Evolutionary conservation across 306 rosid genomes (phyloP).

Genomic region (Rubus idaeus): DNA sequence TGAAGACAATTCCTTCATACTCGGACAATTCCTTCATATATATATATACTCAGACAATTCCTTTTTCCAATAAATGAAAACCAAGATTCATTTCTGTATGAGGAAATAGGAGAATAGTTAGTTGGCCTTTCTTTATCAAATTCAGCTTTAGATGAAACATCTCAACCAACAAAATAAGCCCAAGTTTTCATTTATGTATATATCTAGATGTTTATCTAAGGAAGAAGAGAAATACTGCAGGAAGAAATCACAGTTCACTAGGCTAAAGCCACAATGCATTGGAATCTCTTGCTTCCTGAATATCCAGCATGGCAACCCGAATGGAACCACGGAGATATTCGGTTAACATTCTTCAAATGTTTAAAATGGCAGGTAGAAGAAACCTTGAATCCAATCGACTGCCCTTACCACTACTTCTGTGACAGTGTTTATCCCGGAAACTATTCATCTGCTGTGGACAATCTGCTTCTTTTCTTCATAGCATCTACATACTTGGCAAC

Average conservation of each 20-base stretch:
- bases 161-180: slow-evolving; percentile 48
- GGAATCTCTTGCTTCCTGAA: slow-evolving; percentile 42
- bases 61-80: not conserved
- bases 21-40: not conserved
- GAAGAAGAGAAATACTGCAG: not conserved
- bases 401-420: slow-evolving; percentile 89
- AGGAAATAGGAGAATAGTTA: slow-evolving; percentile 30
- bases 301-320: slow-evolving; percentile 47
- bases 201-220: not conserved
- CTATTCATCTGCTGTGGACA: slow-evolving; percentile 55
- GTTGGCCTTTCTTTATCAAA: slow-evolving; percentile 69
- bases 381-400: slow-evolving; percentile 60
- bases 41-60: not conserved
- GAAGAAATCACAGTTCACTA: slow-evolving; percentile 12
- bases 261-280: slow-evolving; percentile 37
- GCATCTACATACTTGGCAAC: slow-evolving; percentile 59
- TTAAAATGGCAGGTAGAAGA: slow-evolving; percentile 92
- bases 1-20: not conserved
- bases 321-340: slow-evolving; percentile 43
- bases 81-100: slow-evolving; percentile 10
- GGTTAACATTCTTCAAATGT: slow-evolving; percentile 72
- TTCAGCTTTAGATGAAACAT: slow-evolving; percentile 44
- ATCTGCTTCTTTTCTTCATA: slow-evolving; percentile 50
- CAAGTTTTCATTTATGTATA: slow-evolving; percentile 24
- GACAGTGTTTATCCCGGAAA: slow-evolving; percentile 67